These are phyloP conservation scores for Vaccinium corymbosum DNA, from an alignment of 148 eudicot genomes.

Conservation along the genomic window DNA sequence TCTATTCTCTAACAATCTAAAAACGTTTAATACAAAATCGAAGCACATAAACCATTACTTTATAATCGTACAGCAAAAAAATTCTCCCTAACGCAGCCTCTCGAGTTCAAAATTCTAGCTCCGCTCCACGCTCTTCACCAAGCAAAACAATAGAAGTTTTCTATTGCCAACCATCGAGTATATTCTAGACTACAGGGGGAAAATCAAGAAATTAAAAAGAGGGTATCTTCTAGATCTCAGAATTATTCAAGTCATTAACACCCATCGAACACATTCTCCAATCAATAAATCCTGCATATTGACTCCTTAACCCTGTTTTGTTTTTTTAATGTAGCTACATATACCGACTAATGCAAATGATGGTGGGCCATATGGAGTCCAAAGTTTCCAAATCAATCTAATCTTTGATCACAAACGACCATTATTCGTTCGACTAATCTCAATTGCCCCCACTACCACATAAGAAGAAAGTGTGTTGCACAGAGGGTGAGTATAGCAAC, in stretches of 20 bases:
- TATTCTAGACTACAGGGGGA: not conserved
- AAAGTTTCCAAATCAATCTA: not conserved
- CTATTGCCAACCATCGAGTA: slow-evolving; percentile 2
- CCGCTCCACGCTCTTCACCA: not conserved
- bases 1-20: not conserved
- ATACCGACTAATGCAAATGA: not conserved
- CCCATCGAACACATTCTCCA: not conserved
- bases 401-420: not conserved
- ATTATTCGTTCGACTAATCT: not conserved
- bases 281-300: slow-evolving; percentile 8
- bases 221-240: not conserved
- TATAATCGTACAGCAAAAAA: not conserved
- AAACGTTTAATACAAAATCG: not conserved
- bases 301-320: not conserved
- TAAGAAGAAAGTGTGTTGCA: not conserved
- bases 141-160: not conserved
- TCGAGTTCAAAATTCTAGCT: not conserved
- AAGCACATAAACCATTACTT: not conserved
- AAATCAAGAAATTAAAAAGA: not conserved
- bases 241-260: not conserved
- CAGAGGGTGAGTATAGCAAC: too few species aligned
- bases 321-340: not conserved
- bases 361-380: slow-evolving; percentile 10
- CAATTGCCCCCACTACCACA: not conserved
- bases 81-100: not conserved